phyloP scores from a whole-genome alignment of 192 early-diverging fungal genomes.

The Coemansia sp. region DNA sequence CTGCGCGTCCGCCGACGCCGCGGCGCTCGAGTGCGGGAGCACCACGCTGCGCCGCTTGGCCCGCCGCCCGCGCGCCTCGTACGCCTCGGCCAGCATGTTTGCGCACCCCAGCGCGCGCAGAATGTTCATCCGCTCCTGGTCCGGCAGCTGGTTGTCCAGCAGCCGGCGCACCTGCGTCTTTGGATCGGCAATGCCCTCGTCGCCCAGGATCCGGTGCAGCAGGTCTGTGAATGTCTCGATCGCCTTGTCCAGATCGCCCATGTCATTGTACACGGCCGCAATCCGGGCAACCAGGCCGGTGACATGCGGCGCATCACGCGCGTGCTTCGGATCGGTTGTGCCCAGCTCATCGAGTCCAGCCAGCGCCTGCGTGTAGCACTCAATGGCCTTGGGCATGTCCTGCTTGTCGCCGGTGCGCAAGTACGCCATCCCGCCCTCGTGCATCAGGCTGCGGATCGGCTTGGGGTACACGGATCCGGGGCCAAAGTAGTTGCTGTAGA shows the following conservation, averaged over 20 bases:
- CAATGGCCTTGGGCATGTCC: slow-evolving; percentile 44
- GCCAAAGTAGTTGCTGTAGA: slow-evolving; percentile 32
- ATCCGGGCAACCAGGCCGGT: slow-evolving; percentile 44
- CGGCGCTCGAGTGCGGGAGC: slow-evolving; percentile 19
- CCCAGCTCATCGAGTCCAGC: slow-evolving; percentile 32
- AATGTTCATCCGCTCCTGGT: slow-evolving; percentile 18
- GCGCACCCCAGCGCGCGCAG: slow-evolving; percentile 44
- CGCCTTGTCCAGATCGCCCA: slow-evolving; percentile 42
- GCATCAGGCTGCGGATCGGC: slow-evolving; percentile 30
- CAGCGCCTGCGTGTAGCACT: slow-evolving; percentile 31
- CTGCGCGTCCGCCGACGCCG: slow-evolving; percentile 15
- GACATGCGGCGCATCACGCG: slow-evolving; percentile 27
- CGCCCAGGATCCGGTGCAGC: slow-evolving; percentile 39
- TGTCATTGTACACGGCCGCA: slow-evolving; percentile 31
- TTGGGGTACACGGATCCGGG: slow-evolving; percentile 29
- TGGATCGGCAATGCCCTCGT: slow-evolving; percentile 29
- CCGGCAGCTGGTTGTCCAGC: slow-evolving; percentile 18
- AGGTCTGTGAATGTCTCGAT: slow-evolving; percentile 34
- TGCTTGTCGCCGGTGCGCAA: slow-evolving; percentile 32
- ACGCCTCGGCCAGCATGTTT: slow-evolving; percentile 46
- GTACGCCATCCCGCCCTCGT: slow-evolving; percentile 41
- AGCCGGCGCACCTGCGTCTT: slow-evolving; percentile 26
- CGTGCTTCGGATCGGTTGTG: slow-evolving; percentile 17
- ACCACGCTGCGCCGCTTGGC: slow-evolving; percentile 38
- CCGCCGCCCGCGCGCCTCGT: slow-evolving; percentile 34